These are phyloP conservation scores for Nidularia sp. DNA, from an alignment of 768 basidiomycete genomes.

Conservation along the genomic window DNA sequence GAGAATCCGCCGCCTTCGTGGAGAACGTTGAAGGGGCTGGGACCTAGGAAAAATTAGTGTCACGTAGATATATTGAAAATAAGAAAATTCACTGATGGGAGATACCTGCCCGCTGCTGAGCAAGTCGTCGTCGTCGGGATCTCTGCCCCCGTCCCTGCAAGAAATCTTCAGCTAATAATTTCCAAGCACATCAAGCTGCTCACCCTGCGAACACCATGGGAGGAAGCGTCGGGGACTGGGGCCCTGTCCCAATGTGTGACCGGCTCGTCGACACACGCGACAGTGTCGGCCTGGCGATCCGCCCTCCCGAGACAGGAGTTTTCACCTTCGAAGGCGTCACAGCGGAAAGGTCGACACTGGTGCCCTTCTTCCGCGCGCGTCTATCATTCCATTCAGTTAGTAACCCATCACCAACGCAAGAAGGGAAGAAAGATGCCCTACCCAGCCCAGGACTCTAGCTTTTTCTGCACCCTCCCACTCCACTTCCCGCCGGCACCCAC, in stretches of 20 bases:
- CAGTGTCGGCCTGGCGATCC: too few relatives aligned
- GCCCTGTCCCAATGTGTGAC: slow-evolving; percentile 4
- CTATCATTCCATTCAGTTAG: slow-evolving; percentile 7
- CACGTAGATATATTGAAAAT: slow-evolving; percentile 1
- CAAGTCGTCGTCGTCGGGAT: slow-evolving; percentile 56
- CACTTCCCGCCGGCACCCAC: slow-evolving; percentile 30
- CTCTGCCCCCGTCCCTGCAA: slow-evolving; percentile 12
- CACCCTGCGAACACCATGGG: slow-evolving; percentile 23
- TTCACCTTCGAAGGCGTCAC: background rate
- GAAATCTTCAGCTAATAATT: too few relatives aligned
- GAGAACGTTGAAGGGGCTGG: slow-evolving; percentile 21
- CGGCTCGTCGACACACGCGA: too few relatives aligned
- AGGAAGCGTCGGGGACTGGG: slow-evolving; percentile 28
- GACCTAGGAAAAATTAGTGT: too few relatives aligned
- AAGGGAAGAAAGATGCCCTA: slow-evolving; percentile 12
- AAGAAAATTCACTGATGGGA: slow-evolving; percentile 49
- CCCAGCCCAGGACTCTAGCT: slow-evolving; percentile 42
- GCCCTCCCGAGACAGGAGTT: background rate
- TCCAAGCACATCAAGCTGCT: slow-evolving; percentile 1
- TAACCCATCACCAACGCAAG: too few relatives aligned
- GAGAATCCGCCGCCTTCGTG: slow-evolving; percentile 10
- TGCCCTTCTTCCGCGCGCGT: slow-evolving; percentile 16
- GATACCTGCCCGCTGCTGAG: slow-evolving; percentile 78
- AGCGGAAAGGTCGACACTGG: slow-evolving; percentile 17
- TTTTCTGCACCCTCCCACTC: slow-evolving; percentile 38